These are phyloP conservation scores for Salisapilia sapeloensis DNA, from an alignment of 352 stramenopile genomes.

Conservation along the genomic window DNA sequence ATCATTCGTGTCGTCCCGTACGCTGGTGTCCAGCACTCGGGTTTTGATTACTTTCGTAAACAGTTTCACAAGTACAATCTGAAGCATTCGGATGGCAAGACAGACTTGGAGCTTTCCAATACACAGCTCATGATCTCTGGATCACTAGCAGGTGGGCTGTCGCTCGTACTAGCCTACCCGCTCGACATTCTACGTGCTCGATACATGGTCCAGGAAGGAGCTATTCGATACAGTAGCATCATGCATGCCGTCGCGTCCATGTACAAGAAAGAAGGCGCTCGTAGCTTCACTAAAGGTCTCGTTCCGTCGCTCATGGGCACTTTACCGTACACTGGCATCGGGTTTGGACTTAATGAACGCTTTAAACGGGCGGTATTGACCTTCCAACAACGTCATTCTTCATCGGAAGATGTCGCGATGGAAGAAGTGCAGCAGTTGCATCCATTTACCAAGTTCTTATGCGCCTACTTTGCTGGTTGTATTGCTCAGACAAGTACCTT, in stretches of 20 bases:
- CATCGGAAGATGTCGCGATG: slow-evolving; percentile 1
- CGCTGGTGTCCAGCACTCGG: slow-evolving; percentile 62
- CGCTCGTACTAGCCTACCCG: slow-evolving; percentile 57
- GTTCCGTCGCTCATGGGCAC: slow-evolving; percentile 67
- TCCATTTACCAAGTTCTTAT: slow-evolving; percentile 66
- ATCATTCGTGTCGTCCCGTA: slow-evolving; percentile 69
- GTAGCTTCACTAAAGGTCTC: slow-evolving; percentile 52
- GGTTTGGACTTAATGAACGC: slow-evolving; percentile 66
- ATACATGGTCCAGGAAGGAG: slow-evolving; percentile 79
- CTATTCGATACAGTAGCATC: slow-evolving; percentile 53
- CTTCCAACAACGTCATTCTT: slow-evolving; percentile 1
- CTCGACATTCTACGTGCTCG: slow-evolving; percentile 67
- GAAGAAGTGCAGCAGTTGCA: slow-evolving; percentile 19
- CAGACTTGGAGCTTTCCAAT: slow-evolving; percentile 48
- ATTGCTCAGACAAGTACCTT: slow-evolving; percentile 67
- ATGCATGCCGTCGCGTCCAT: slow-evolving; percentile 49
- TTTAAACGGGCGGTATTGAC: slow-evolving; percentile 74
- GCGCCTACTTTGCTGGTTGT: slow-evolving; percentile 68
- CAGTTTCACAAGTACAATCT: slow-evolving; percentile 71
- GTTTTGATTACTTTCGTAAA: slow-evolving; percentile 68
- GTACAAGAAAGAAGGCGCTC: slow-evolving; percentile 50
- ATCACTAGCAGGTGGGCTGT: slow-evolving; percentile 53
- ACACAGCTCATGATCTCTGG: slow-evolving; percentile 51
- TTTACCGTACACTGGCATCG: slow-evolving; percentile 76
- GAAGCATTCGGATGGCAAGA: slow-evolving; percentile 11